Evolutionary conservation across 2,329 filamentous ascomycete species (phyloP), one percentile per base, ranked within the genome.

Genomic region (Moelleriella libera): DNA sequence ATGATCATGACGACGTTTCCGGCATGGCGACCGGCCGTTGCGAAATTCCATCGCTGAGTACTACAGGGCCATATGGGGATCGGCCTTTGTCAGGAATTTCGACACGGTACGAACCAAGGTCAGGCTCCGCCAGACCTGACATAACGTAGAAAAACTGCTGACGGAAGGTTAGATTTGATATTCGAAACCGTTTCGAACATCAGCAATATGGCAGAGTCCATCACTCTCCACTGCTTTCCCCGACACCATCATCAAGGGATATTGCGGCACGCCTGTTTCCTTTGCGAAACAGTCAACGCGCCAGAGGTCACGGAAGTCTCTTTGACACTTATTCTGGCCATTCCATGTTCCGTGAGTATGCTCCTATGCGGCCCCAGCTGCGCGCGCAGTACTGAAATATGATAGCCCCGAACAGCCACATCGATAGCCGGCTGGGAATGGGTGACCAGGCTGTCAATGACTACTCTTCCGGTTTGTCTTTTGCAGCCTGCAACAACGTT

Each of bases 191-290:
- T 51, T 58, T 64, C 21, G 59, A 55, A 14, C 54, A 68, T 34
- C 64, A 65, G 21, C 57, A 60, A 5, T 57, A 70, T 14, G 63
- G 63, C 41, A 54, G 66, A 12, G 58, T 60, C 37, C 60, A 66
- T 8, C 65, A 68, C 45, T 61, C 67, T 12, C 68, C 64, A 49
- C 52, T 67, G 32, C 55, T 57, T 41, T 65, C 63, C n/a, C 63
- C 63, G 5, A 63, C 62, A 7, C 62, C 59, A 10, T 51, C 55
- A 7, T 52, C 58, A 1, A 57, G 58, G 51, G 60, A 62, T 37
- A 39, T 60, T 5, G 53, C 57, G 28, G 42, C 55, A 41, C 57
- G 57, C 29, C 51, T 56, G 2, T 55, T 59, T 28, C 46, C 54
- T 11, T 29, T 47, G 37, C 55, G 60, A 48, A 59, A 61, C 8